A percentile compares a stretch with the other conserved stretches of the same genome.
phyloP scores from a whole-genome alignment of 75 land plant species.

The Sequoia sempervirens region DNA sequence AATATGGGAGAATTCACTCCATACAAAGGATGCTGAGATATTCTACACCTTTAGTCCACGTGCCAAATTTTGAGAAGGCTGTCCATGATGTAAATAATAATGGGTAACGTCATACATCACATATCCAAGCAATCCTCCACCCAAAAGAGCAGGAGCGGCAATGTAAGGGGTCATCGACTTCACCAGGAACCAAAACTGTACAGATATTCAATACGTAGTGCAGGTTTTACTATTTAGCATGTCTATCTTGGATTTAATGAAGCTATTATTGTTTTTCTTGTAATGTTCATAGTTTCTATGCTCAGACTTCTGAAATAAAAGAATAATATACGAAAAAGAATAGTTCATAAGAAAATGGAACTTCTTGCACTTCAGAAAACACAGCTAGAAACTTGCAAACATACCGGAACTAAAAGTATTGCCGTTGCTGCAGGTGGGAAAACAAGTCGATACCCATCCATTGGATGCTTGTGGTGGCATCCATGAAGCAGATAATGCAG shows the following conservation, averaged over 20 bases:
- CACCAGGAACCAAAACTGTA: slow-evolving; percentile 66
- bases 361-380: background rate
- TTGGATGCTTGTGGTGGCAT: slow-evolving; percentile 98
- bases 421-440: slow-evolving; percentile 97
- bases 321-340: background rate
- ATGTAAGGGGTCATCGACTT: slow-evolving; percentile 38
- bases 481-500: slow-evolving; percentile 98
- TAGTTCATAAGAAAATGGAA: background rate
- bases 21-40: background rate
- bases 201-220: background rate
- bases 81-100: slow-evolving; percentile 93
- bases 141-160: slow-evolving; percentile 68
- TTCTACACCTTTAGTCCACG: slow-evolving; percentile 66
- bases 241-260: background rate
- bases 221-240: background rate
- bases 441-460: slow-evolving; percentile 93
- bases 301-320: background rate
- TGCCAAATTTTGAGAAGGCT: slow-evolving; percentile 39
- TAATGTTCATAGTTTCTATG: background rate
- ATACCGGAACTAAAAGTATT: slow-evolving; percentile 62
- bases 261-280: background rate
- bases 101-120: slow-evolving; percentile 90
- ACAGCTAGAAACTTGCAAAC: slow-evolving; percentile 9
- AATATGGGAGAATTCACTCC: background rate
- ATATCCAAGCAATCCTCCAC: slow-evolving; percentile 85